Conservation (phyloP, 345 rosid species). For the Streptanthus diversifolius region DNA sequence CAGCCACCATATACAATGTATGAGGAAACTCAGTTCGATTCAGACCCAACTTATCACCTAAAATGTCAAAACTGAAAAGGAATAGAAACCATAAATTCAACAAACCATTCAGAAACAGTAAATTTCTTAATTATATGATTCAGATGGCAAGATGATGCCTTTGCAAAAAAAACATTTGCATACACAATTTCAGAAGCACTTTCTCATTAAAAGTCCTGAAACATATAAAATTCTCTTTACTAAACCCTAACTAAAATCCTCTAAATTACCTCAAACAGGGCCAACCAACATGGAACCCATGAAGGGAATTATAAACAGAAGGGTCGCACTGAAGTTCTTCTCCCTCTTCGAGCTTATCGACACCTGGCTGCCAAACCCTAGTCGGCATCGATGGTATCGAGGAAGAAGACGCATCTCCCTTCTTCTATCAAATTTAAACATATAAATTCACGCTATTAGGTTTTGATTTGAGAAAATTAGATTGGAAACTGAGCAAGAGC, state of each 20-base stretch:
- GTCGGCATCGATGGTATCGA: constrained; percentile 52
- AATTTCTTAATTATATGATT: not conserved
- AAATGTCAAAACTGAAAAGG: constrained; percentile 67
- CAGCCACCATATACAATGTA: constrained; percentile 74
- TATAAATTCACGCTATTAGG: not conserved
- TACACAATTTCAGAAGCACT: not conserved
- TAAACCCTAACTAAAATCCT: not conserved
- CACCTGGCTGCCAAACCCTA: constrained; percentile 97
- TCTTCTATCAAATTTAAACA: constrained; percentile 30
- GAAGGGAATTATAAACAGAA: constrained; percentile 84
- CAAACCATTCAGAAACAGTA: constrained; percentile 3
- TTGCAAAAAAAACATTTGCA: not conserved
- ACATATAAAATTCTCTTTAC: not conserved
- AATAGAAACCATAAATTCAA: constrained; percentile 6
- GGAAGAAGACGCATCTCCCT: constrained; percentile 57
- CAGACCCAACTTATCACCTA: constrained; percentile 78
- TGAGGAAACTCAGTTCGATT: constrained; percentile 87
- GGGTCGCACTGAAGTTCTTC: constrained; percentile 97
- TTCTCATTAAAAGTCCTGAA: not conserved
- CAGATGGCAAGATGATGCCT: not conserved
- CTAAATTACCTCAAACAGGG: constrained; percentile 77
- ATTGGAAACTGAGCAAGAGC: not conserved
- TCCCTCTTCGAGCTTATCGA: constrained; percentile 87
- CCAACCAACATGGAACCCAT: constrained; percentile 90
- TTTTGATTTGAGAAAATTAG: not conserved